Base-by-base conservation (phyloP, 306 rosid genomes). In the Comarum palustre region DNA sequence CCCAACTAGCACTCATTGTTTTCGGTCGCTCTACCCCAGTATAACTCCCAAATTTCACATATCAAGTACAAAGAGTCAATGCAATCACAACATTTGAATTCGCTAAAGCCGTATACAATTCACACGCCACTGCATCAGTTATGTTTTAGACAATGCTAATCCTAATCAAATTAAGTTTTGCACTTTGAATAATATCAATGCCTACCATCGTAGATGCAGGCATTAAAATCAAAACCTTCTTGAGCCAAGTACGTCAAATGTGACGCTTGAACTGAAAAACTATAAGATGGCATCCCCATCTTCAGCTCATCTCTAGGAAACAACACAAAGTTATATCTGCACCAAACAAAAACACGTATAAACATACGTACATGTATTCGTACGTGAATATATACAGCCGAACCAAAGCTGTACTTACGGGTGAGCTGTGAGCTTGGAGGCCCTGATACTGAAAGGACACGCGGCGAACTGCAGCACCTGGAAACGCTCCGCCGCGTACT, bases 261-360 rank as follows among this genome's bases (percentile, higher is more conserved):
- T 32, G 97, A 89, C 0, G 92, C 68, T 81, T 86, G 98, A 79
- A 93, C 83, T 1, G 87, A 87, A 82, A 93, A 93, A 73, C 91
- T 87, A 68, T 93, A 93, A 69, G 90, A 70, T 1, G 98, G 98
- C 90, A 93, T 87, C 59, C 98, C 97, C 65, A 85, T 27, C 48
- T 79, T 90, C 82, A 86, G 79, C 13, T 93, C 97, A 79, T 93
- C 98, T 79, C 96, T 79, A 24, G 98, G 98, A 73, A 86, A 93
- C 87, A 93, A 77, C 24, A 87, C 73, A 73, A 87, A 91, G 77
- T 93, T 93, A 82, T 86, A 93, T 70, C 98, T 93, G 83, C 86
- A 83, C 48, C 86, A 71, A 72, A 46, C 64, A 24, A 54, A 17
- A 2, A 15, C 13, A 75, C 32, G 10, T 10, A 42, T 25, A 55